Percentiles rank a stretch among this genome's conserved stretches.
Conservation (phyloP, 805 yeast genomes). For the Kuraishia capsulata region DNA sequence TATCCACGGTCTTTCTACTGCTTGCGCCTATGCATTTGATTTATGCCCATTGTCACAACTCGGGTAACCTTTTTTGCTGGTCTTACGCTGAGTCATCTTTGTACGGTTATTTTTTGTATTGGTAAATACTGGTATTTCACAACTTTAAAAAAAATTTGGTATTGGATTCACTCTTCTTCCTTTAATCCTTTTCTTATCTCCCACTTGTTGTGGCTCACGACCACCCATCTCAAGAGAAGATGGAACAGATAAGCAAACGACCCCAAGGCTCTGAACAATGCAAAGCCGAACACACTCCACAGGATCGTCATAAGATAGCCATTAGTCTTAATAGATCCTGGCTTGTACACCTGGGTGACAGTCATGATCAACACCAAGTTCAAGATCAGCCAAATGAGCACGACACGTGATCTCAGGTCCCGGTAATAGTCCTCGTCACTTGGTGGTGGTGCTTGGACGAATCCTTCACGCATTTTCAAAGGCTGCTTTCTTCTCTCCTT, state of each 20-base stretch:
- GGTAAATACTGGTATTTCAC: no score
- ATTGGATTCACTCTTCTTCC: neutral
- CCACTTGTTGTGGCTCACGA: constrained; percentile 22
- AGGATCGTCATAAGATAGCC: constrained; percentile 74
- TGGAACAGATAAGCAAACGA: constrained; percentile 60
- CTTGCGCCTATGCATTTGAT: no score
- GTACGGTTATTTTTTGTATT: neutral
- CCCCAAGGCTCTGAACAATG: constrained; percentile 77
- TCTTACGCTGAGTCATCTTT: constrained; percentile 3
- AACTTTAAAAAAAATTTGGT: neutral
- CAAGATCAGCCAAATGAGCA: constrained; percentile 85
- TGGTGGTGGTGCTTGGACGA: constrained; percentile 26
- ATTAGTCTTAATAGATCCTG: constrained; percentile 59
- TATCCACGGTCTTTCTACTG: no score
- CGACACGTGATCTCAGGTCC: constrained; percentile 91
- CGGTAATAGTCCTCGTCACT: constrained; percentile 82
- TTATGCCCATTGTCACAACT: no score
- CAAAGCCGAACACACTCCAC: constrained; percentile 87
- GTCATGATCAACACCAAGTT: constrained; percentile 80
- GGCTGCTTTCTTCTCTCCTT: constrained; percentile 61
- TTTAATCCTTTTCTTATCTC: constrained; percentile 9
- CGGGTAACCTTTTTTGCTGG: no score
- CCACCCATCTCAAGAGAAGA: constrained; percentile 20
- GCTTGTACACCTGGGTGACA: constrained; percentile 70
- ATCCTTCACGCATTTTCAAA: constrained; percentile 34